Evolutionary conservation across 1,139 yeast genomes (phyloP), one percentile per base, ranked within the genome.

Genomic region (Kazachstania sp.): DNA sequence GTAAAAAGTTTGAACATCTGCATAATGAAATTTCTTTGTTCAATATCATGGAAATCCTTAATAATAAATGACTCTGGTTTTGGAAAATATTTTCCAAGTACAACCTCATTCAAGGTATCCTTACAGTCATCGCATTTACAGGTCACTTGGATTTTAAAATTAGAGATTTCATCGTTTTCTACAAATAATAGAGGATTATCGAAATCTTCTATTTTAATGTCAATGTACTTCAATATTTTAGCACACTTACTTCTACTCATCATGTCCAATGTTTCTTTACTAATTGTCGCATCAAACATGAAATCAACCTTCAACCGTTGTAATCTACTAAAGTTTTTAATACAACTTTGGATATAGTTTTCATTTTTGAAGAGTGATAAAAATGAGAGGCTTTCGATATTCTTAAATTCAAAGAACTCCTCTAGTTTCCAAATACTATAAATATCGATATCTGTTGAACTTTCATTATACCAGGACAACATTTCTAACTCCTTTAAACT

Each of bases 81-180:
- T 6, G 62, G 60, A 43, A 60, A 61, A 43, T 53, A 54, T 48
- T 57, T 60, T 36, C 45, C 50, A n/a, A 48, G 36, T 19, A 63
- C 50, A 6, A 63, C 44, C n/a, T 55, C 45, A 16, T 49, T 39
- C 16, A 55, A 46, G 2, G 61, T 59, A 1, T 49, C 45, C 18
- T 50, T 48, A 46, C 67, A 63, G 16, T 44, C 49, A 12, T 52
- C 55, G 50, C 67, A 63, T 44, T 51, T 50, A 37, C 67, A 63
- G 20, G 45, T 45, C 29, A 55, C 40, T 35, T 51, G 51, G 1
- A 59, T 49, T 31, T 49, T 47, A 43, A 60, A 60, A 8, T 44
- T 45, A 4, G 61, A 51, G 8, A 49, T 39, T 12, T 51, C 56
- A 32, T 55, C 58, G n/a, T 53, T 54, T 16, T 52, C 53, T n/a